phyloP scores from a whole-genome alignment of 371 early-diverging fungal species.

The Apophysomyces trapeziformis region DNA sequence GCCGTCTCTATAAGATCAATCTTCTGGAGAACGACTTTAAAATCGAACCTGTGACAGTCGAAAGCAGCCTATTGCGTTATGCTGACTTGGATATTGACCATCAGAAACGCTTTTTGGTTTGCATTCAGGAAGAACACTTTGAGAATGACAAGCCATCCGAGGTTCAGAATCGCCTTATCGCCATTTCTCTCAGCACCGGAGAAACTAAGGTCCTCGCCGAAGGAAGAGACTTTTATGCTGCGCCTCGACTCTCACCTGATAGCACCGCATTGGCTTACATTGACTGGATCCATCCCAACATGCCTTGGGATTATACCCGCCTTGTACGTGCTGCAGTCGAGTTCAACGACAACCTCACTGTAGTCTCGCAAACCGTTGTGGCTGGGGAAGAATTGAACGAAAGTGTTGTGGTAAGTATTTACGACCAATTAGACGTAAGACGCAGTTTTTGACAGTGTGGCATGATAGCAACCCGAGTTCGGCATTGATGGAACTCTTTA shows the following conservation, averaged over 20 bases:
- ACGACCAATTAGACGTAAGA: neutral
- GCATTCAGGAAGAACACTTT: constrained; percentile 71
- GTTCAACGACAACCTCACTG: constrained; percentile 11
- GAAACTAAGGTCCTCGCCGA: constrained; percentile 53
- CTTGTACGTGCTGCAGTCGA: constrained; percentile 50
- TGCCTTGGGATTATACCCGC: constrained; percentile 80
- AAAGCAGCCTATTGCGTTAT: constrained; percentile 54
- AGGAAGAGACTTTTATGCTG: constrained; percentile 70
- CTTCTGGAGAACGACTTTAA: constrained; percentile 21
- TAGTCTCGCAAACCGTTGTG: neutral
- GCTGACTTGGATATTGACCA: constrained; percentile 66
- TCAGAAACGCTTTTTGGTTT: constrained; percentile 47
- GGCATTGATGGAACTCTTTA: constrained; percentile 61
- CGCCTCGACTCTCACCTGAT: constrained; percentile 56
- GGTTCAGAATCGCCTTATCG: constrained; percentile 63
- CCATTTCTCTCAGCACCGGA: constrained; percentile 46
- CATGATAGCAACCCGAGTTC: constrained; percentile 67
- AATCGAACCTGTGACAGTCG: constrained; percentile 52
- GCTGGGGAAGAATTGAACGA: constrained; percentile 48
- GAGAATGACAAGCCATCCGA: constrained; percentile 61
- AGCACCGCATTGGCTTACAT: constrained; percentile 59
- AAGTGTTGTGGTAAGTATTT: constrained; percentile 52
- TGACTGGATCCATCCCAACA: constrained; percentile 75
- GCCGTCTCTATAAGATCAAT: constrained; percentile 59
- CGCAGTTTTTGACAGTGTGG: neutral